Conservation (phyloP, 2,329 filamentous ascomycete species). For the Clathrospora elynae region DNA sequence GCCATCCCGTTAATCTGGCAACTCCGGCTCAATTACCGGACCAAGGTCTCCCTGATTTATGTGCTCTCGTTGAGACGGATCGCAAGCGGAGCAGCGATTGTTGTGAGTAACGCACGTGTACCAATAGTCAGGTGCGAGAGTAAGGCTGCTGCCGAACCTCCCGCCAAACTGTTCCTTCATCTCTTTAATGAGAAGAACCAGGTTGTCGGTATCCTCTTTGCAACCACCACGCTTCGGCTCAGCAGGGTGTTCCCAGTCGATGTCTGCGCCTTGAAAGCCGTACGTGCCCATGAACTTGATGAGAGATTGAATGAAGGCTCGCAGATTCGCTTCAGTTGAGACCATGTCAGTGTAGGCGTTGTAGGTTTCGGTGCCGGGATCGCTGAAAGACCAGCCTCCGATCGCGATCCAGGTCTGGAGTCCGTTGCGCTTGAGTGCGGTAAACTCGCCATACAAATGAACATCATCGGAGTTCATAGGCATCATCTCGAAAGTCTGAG, state of each 20-base stretch:
- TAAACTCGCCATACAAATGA: no score
- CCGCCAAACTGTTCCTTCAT: constrained; percentile 20
- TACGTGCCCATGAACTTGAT: constrained; percentile 50
- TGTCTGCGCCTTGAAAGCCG: constrained; percentile 52
- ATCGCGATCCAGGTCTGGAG: no score
- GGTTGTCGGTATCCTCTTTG: constrained; percentile 41
- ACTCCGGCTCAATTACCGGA: no score
- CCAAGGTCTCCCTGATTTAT: no score
- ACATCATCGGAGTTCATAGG: no score
- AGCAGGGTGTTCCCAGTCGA: constrained; percentile 53
- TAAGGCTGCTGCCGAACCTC: constrained; percentile 33
- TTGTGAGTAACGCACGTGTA: no score
- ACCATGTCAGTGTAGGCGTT: constrained; percentile 42
- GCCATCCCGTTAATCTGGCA: no score
- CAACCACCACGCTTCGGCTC: constrained; percentile 46
- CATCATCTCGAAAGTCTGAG: no score
- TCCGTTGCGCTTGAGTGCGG: no score
- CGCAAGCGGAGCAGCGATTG: no score
- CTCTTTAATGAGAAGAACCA: constrained; percentile 26
- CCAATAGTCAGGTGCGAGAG: constrained; percentile 30
- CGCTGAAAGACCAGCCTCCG: constrained; percentile 51
- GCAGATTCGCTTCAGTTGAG: constrained; percentile 5
- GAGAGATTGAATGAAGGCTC: constrained; percentile 12
- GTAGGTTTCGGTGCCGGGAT: constrained; percentile 35
- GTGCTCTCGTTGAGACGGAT: no score